Evolutionary conservation across 768 basidiomycete genomes (phyloP).

Genomic region (Mycena polygramma): DNA sequence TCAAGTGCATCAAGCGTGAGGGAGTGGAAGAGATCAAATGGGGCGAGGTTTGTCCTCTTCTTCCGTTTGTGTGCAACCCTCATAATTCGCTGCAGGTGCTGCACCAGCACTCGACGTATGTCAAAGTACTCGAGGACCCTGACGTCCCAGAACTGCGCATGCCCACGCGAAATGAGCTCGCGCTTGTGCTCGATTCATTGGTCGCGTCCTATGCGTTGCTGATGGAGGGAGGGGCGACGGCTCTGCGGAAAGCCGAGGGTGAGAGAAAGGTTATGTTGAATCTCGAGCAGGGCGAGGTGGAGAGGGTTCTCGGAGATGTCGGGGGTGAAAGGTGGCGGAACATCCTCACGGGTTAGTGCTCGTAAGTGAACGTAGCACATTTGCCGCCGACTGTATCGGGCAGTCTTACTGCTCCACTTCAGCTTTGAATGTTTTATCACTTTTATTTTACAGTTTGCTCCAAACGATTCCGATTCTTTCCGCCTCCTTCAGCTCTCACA

Average conservation of each 20-base stretch:
- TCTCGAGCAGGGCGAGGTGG: slow-evolving; percentile 86
- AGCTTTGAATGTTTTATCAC: no score
- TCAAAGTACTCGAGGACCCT: slow-evolving; percentile 75
- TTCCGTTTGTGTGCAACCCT: slow-evolving; percentile 4
- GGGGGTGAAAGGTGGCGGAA: slow-evolving; percentile 80
- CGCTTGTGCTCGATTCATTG: slow-evolving; percentile 79
- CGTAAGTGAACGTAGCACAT: no score
- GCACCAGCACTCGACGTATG: slow-evolving; percentile 81
- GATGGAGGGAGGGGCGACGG: slow-evolving; percentile 72
- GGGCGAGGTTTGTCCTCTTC: slow-evolving; percentile 70
- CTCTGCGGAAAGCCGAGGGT: slow-evolving; percentile 66
- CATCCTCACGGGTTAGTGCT: slow-evolving; percentile 46
- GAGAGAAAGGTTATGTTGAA: slow-evolving; percentile 86
- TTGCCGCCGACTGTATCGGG: no score
- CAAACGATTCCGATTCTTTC: no score
- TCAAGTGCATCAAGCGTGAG: slow-evolving; percentile 85
- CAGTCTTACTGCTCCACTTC: no score
- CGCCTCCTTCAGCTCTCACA: not conserved
- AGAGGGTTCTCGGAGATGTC: slow-evolving; percentile 85
- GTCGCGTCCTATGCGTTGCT: slow-evolving; percentile 83
- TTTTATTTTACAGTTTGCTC: no score
- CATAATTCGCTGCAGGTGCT: slow-evolving; percentile 62
- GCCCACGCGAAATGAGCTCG: slow-evolving; percentile 74
- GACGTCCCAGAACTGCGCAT: slow-evolving; percentile 49
- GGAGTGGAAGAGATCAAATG: slow-evolving; percentile 92